Evolutionary conservation across 805 yeast genomes (phyloP).

Genomic region (Candida xiaguanensis): DNA sequence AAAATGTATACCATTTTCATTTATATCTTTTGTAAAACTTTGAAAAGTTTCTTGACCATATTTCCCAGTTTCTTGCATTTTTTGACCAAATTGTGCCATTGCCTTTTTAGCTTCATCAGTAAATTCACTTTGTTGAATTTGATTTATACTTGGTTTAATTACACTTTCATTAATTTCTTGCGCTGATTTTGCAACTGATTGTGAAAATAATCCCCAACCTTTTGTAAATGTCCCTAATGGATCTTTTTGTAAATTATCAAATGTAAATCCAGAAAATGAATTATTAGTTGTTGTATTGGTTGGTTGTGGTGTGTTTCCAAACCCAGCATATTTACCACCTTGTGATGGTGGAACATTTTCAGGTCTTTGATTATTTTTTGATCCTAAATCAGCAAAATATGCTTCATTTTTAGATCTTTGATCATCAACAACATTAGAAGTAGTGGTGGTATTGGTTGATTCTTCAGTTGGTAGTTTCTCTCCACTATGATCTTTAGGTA

Average conservation of each 20-base stretch:
- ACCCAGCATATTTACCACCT: constrained; percentile 91
- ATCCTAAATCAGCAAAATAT: constrained; percentile 78
- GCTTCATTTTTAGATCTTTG: constrained; percentile 68
- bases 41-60: constrained; percentile 68
- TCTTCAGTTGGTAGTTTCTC: constrained; percentile 34
- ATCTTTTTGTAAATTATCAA: constrained; percentile 71
- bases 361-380: constrained; percentile 67
- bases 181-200: constrained; percentile 79
- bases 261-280: constrained; percentile 53
- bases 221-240: constrained; percentile 87
- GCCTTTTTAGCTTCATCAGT: constrained; percentile 83
- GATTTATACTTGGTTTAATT: constrained; percentile 86
- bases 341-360: constrained; percentile 83
- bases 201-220: constrained; percentile 93
- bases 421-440: constrained; percentile 20
- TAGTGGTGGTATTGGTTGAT: constrained; percentile 11
- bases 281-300: constrained; percentile 14
- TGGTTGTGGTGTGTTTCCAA: constrained; percentile 76
- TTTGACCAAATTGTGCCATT: constrained; percentile 95
- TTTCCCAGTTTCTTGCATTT: constrained; percentile 82
- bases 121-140: constrained; percentile 71
- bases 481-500: constrained; percentile 57
- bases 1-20: constrained; percentile 40
- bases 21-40: constrained; percentile 47
- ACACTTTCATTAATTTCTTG: constrained; percentile 83